Base-by-base conservation (phyloP, 495 filamentous ascomycete species). In the Cercophora sp. region DNA sequence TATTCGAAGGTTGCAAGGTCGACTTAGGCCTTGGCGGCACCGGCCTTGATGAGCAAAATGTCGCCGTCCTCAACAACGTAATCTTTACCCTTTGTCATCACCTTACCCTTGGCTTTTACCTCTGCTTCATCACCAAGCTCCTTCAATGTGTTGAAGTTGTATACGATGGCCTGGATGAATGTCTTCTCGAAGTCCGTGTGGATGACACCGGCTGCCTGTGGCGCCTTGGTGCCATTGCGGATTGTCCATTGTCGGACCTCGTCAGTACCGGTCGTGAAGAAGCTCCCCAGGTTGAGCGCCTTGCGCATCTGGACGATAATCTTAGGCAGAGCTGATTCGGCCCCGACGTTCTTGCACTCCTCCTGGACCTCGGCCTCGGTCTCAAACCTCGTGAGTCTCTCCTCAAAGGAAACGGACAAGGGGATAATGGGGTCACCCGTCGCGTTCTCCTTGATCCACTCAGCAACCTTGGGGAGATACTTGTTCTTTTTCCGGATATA, bases 401-500 rank as follows among this genome's bases (percentile, higher is more conserved):
- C 89, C 74, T 97, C 94, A 60, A 96, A 93, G 22, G 75, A 83
- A 44, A 95, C 84, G 1, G 93, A 97, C 65, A 99, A 82, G 39
- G 93, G 94, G 39, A 99, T 85, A 62, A 97, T 85, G 27, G 91
- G 85, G 61, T 96, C 90, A 43, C 90, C 91, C 23, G 82, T 66
- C 2, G 91, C 88, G 71, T 97, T 78, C 60, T 86, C 80, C 72
- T 96, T 92, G 72, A 97, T 82, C 92, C 93, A 97, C 62, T 88
- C 83, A 57, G 85, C 86, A 63, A 99, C 86, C 75, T 91, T 91
- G 55, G 86, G 78, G 13, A 97, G 85, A 77, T 97, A 84, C 84
- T 97, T 97, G 82, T 97, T 99, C 85, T 96, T 97, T 78, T 96
- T 91, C 61, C 93, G 87, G 71, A 96, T 87, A 71, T 92, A 99